Conservation (phyloP, 2,329 filamentous ascomycete genomes). For the Ophiostoma australiae region DNA sequence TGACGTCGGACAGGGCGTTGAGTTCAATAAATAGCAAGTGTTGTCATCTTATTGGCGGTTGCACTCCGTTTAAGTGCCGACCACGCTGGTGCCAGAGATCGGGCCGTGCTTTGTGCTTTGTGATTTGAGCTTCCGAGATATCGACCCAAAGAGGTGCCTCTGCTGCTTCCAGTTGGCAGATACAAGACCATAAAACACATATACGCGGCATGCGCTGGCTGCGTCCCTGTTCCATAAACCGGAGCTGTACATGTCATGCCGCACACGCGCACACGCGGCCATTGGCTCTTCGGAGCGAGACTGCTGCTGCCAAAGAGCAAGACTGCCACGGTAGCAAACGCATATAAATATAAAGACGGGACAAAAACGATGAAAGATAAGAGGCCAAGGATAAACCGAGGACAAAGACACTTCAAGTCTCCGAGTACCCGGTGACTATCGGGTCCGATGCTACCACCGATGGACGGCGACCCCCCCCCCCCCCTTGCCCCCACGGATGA, state of each 20-base stretch:
- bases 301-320: background rate
- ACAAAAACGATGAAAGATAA: background rate
- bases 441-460: conserved; percentile 6
- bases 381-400: background rate
- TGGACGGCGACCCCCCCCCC: background rate
- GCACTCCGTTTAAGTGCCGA: background rate
- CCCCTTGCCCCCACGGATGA: background rate
- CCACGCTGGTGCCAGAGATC: background rate
- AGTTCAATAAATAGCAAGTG: no score
- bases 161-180: background rate
- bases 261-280: background rate
- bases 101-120: background rate
- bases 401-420: background rate
- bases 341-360: background rate
- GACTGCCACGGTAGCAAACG: background rate
- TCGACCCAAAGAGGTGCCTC: background rate
- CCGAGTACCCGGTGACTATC: background rate
- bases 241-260: background rate
- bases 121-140: background rate
- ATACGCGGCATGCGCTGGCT: background rate
- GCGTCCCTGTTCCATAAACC: background rate
- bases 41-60: background rate
- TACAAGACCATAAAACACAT: no score
- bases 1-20: background rate
- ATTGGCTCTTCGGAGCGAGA: conserved; percentile 1